phyloP scores from a whole-genome alignment of 164 flowering plant genomes.

The Stephania cephalantha region DNA sequence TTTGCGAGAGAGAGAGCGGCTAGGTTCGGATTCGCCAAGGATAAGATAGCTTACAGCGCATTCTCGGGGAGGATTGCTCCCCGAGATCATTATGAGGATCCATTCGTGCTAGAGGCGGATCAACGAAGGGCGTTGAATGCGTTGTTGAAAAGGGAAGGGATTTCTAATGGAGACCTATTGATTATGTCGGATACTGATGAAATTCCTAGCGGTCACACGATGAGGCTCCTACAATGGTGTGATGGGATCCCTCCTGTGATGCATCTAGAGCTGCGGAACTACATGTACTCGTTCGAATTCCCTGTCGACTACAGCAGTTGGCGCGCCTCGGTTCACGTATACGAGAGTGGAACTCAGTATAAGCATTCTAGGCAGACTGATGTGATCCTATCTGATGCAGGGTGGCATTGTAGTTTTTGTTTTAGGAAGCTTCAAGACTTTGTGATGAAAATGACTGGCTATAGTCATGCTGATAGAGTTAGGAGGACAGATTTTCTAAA shows the following conservation, averaged over 20 bases:
- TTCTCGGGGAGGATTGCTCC: slow-evolving; percentile 7
- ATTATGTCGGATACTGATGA: slow-evolving; percentile 48
- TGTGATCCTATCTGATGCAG: slow-evolving; percentile 33
- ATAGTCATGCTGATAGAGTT: slow-evolving; percentile 46
- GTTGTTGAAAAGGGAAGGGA: slow-evolving; percentile 28
- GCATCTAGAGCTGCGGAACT: slow-evolving; percentile 37
- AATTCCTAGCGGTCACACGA: slow-evolving; percentile 38
- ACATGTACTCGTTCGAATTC: slow-evolving; percentile 46
- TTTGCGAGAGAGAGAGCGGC: slow-evolving; percentile 17
- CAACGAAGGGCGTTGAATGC: slow-evolving; percentile 28
- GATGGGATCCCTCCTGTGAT: slow-evolving; percentile 34
- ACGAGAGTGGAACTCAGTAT: slow-evolving; percentile 24
- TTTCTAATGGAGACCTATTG: slow-evolving; percentile 32
- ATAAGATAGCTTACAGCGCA: slow-evolving; percentile 17
- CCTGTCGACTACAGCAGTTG: slow-evolving; percentile 41
- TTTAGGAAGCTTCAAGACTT: slow-evolving; percentile 30
- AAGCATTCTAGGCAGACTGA: slow-evolving; percentile 34
- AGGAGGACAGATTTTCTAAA: slow-evolving; percentile 22
- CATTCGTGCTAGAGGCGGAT: slow-evolving; percentile 17
- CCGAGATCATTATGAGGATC: slow-evolving; percentile 4
- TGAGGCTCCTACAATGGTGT: slow-evolving; percentile 42
- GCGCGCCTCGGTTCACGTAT: slow-evolving; percentile 34
- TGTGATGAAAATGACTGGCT: slow-evolving; percentile 44
- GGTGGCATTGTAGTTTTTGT: slow-evolving; percentile 56
- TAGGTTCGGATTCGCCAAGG: slow-evolving; percentile 23